phyloP scores from a whole-genome alignment of 1,284 basidiomycete species.

The Trametes hirsuta region DNA sequence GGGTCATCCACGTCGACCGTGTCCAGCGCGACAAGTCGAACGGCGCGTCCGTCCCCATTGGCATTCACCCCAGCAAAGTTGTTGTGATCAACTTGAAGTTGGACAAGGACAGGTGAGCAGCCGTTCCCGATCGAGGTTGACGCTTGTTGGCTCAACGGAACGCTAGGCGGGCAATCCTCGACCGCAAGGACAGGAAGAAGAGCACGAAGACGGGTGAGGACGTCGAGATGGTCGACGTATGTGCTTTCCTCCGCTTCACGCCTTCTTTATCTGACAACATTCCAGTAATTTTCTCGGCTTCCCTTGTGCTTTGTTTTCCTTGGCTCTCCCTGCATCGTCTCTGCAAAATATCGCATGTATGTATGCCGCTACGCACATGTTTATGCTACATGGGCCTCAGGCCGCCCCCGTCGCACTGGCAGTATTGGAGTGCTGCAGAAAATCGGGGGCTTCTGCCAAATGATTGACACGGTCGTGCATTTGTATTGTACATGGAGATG shows the following conservation, averaged over 20 bases:
- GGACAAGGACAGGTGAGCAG: constrained; percentile 78
- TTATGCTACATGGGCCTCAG: constrained; percentile 48
- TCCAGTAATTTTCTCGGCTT: constrained; percentile 39
- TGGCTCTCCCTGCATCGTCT: constrained; percentile 38
- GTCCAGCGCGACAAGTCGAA: constrained; percentile 98
- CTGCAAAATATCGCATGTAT: constrained; percentile 56
- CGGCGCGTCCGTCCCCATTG: constrained; percentile 92
- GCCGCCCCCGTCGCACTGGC: constrained; percentile 16
- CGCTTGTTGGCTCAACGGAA: not conserved
- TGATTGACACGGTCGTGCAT: constrained; percentile 6
- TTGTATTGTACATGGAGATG: constrained; percentile 29
- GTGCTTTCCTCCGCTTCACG: constrained; percentile 34
- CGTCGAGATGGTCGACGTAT: constrained; percentile 78
- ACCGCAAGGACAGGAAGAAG: constrained; percentile 81
- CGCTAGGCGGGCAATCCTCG: constrained; percentile 75
- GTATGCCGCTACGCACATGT: constrained; percentile 50
- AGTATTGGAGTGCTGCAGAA: constrained; percentile 7
- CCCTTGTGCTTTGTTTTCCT: constrained; percentile 32
- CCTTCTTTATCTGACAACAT: not conserved
- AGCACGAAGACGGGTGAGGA: constrained; percentile 50
- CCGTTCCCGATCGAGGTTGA: not conserved
- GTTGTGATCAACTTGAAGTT: constrained; percentile 93
- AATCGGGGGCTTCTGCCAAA: not conserved
- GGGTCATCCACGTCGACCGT: constrained; percentile 98
- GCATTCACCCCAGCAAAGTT: constrained; percentile 97